phyloP scores from a whole-genome alignment of 2,329 filamentous ascomycete species.

The Trichoderma sp. region DNA sequence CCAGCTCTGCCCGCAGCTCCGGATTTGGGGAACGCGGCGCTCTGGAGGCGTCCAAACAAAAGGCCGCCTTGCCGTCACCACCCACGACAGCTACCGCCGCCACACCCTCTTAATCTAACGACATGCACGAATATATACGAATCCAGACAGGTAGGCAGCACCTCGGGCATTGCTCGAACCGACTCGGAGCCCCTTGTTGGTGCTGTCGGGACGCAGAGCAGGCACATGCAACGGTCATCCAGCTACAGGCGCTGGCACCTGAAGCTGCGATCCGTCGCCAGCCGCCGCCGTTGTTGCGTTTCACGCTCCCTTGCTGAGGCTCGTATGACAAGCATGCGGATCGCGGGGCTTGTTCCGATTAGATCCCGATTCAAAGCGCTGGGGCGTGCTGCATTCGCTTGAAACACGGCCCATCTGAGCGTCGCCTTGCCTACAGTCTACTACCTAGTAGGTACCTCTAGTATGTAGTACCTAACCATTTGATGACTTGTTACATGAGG shows the following conservation, averaged over 20 bases:
- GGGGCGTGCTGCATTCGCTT: slow-evolving; percentile 9
- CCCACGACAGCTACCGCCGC: not conserved
- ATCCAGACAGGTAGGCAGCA: not conserved
- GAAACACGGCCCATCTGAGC: not conserved
- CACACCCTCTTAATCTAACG: not conserved
- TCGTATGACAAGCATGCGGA: slow-evolving; percentile 14
- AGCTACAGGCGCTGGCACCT: not conserved
- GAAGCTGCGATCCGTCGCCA: slow-evolving; percentile 4
- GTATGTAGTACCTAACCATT: too few relatives aligned
- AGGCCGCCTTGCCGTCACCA: not conserved
- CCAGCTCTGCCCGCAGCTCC: not conserved
- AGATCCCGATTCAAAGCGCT: slow-evolving; percentile 17
- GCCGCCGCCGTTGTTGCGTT: not conserved
- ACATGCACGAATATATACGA: not conserved
- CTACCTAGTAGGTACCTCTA: not conserved
- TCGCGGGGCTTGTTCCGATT: slow-evolving; percentile 16
- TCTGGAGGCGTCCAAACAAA: not conserved
- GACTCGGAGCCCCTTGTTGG: not conserved
- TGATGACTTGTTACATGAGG: not conserved
- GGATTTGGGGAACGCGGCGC: not conserved
- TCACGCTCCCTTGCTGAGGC: slow-evolving; percentile 1
- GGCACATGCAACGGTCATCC: not conserved
- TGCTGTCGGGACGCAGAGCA: not conserved
- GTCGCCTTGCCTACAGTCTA: not conserved
- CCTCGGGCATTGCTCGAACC: not conserved